A percentile compares a stretch with the other conserved stretches of the same genome.
Conservation (phyloP, 1,284 basidiomycete genomes). For the Agroathelia rolfsii region DNA sequence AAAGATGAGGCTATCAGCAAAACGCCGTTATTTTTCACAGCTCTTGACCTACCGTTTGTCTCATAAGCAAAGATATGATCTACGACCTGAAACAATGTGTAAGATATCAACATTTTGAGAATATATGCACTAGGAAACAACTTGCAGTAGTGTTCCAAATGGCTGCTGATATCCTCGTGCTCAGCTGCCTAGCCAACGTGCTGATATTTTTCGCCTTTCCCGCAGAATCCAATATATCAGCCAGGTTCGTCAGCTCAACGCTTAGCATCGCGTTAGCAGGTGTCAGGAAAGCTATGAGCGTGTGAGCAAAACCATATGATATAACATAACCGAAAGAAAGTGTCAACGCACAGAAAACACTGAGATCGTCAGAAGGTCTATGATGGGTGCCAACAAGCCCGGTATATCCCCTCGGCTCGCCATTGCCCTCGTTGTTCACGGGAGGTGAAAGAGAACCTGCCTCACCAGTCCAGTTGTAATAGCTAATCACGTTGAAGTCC, state of each 20-base stretch:
- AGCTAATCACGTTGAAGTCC: constrained; percentile 62
- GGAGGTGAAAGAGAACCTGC: constrained; percentile 50
- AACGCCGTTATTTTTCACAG: too few relatives aligned
- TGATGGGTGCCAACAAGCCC: constrained; percentile 57
- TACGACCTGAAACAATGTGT: constrained; percentile 30
- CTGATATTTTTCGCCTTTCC: constrained; percentile 41
- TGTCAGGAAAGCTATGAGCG: constrained; percentile 50
- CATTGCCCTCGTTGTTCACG: constrained; percentile 57
- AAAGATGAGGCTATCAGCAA: constrained; percentile 1
- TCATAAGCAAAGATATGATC: constrained; percentile 69
- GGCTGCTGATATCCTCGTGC: constrained; percentile 47
- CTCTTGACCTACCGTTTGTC: constrained; percentile 44
- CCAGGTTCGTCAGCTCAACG: constrained; percentile 56
- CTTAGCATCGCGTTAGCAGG: constrained; percentile 76
- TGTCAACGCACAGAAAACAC: constrained; percentile 43
- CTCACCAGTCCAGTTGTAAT: constrained; percentile 72
- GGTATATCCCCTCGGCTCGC: constrained; percentile 58
- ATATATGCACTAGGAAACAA: constrained; percentile 4
- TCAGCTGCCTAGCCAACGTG: constrained; percentile 45
- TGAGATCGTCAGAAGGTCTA: constrained; percentile 67
- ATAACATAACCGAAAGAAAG: neutral
- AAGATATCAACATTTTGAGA: constrained; percentile 5
- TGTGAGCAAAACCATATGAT: constrained; percentile 1
- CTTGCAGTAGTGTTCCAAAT: constrained; percentile 55
- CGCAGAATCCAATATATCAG: constrained; percentile 44